Evolutionary conservation across 805 yeast species (phyloP), one percentile per base, ranked within the genome.

Genomic region (Candida alai): DNA sequence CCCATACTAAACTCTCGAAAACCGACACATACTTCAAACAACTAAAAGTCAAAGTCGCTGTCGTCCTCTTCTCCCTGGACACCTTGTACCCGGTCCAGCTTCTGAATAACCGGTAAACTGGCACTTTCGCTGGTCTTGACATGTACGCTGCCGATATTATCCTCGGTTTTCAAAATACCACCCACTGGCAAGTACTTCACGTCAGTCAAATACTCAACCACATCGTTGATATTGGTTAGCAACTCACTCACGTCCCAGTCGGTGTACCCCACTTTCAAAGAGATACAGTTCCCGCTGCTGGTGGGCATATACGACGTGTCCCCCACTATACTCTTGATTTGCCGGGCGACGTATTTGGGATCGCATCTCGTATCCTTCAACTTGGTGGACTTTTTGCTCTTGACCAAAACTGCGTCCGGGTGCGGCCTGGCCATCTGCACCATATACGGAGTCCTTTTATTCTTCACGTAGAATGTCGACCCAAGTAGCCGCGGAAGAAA

Each of bases 41-140:
- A n/a, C 34, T 35, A 44, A 32, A 44, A 45, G 19, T 44, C 49
- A 32, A 40, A 44, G 30, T 46, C 49, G 31, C 46, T 42, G 36
- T 36, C 47, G 32, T 43, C 20, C 26, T 43, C 35, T 9, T 42
- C 39, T 4, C 25, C 34, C 13, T 26, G 28, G 4, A 9, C 34
- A 3, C 6, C 21, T 11, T 16, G 24, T 22, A 20, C 33, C 7
- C 21, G 22, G 11, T 27, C 36, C 5, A 28, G 26, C 16, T 28
- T 23, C 6, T 18, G 19, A 24, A 23, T 42, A 9, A 81, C 60
- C 2, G 89, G 90, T 44, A 84, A 59, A 53, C 84, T 75, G 12
- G 70, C 66, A 56, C 89, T 80, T 25, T 76, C 80, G 29, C 75
- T 67, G 0, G 87, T 78, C 55, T 82, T 83, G 25, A 84, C 62